Base-by-base conservation (phyloP, 2,329 filamentous ascomycete genomes). In the Xylariomycetidae sp. region DNA sequence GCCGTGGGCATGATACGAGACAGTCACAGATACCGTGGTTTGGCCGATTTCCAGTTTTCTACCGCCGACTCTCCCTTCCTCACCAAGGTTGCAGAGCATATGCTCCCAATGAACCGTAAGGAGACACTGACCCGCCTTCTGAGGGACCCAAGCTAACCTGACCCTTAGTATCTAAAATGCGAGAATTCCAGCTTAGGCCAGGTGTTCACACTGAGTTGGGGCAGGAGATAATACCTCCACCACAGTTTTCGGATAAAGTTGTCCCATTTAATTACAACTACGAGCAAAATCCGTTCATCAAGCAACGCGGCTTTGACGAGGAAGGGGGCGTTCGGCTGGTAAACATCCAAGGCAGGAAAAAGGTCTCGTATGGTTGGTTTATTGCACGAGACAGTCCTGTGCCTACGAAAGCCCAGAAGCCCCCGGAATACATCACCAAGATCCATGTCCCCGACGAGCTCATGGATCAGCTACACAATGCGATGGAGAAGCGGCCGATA, bases 21-120 rank as follows among this genome's bases (percentile, higher is more conserved):
- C 46, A 92, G 84, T 1, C 88, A 97, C 67, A 78, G 90, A 23
- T 98, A 94, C 59, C 77, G 90, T 55, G 81, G 74, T 19, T 70
- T 94, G 44, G 82, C 88, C 7, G 90, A 97, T 59, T 94, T 94
- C 52, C 87, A 94, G 51, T 90, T 82, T 61, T 79, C 85, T 15
- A 80, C 83, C 31, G 70, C 71, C 11, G 71, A 74, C 22, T 82
- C 82, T 28, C 65, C 74, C 0, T 86, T 94, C 56, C 78, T 88
- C 50, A 71, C 72, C 19, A 77, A 80, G 38, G 79, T 96, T 37
- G 72, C 77, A 33, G 71, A 88, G 3, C 76, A 82, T 34, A 69
- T 94, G 16, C 62, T 92, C 6, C 75, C 82, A 2, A 80, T 84
- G 41, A 72, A 86, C 43, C 80, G 85, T 86, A 64, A 29, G 61